A percentile compares a stretch with the other conserved stretches of the same genome.
These are phyloP conservation scores for Parsonsia alboflavescens DNA, from an alignment of 257 asterid species.

Conservation along the genomic window DNA sequence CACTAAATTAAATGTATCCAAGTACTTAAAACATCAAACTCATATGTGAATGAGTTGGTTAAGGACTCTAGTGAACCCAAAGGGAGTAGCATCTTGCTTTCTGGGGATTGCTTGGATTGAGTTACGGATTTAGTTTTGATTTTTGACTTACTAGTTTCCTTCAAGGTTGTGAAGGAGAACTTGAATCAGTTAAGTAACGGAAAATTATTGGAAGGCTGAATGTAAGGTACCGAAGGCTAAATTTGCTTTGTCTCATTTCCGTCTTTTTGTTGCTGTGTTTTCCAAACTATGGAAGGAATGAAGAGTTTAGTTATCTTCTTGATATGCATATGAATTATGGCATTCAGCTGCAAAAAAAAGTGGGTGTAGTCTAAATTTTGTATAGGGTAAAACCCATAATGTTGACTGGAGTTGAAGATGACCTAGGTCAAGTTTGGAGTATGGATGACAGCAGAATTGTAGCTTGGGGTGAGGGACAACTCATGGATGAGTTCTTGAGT, in stretches of 20 bases:
- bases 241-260: background rate
- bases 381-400: background rate
- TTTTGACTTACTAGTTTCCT: background rate
- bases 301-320: background rate
- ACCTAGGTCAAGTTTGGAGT: constrained; percentile 99
- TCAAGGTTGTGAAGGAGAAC: constrained; percentile 34
- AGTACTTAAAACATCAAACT: too few relatives aligned
- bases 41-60: background rate
- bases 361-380: background rate
- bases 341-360: too few relatives aligned
- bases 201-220: constrained; percentile 45
- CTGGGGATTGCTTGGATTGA: constrained; percentile 38
- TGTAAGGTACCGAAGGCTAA: constrained; percentile 55
- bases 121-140: constrained; percentile 15
- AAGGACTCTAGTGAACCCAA: constrained; percentile 5
- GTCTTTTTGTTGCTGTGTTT: background rate
- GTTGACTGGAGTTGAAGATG: constrained; percentile 94
- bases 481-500: constrained; percentile 75
- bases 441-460: constrained; percentile 94
- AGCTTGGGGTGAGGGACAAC: constrained; percentile 99
- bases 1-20: too few relatives aligned
- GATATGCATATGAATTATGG: background rate
- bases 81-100: constrained; percentile 2
- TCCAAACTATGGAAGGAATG: background rate
- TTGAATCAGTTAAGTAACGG: constrained; percentile 28